Evolutionary conservation across 306 rosid genomes (phyloP).

Genomic region (barrel medic (Medicago truncatula)): DNA sequence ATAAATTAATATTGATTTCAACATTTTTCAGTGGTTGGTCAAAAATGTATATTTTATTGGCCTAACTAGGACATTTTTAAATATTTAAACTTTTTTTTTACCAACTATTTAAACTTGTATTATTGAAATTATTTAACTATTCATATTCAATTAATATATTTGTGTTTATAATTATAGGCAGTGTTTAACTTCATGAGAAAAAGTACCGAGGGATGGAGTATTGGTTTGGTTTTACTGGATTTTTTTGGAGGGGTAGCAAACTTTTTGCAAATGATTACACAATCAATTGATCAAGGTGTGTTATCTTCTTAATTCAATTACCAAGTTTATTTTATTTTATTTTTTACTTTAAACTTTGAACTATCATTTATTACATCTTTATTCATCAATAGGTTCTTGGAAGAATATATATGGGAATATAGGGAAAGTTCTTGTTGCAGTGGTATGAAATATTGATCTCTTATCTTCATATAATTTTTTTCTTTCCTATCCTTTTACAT

Average conservation of each 20-base stretch:
- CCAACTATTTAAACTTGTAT: not conserved
- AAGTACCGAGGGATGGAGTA: slow-evolving; percentile 76
- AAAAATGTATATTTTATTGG: not conserved
- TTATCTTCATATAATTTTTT: not conserved
- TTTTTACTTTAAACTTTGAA: slow-evolving; percentile 30
- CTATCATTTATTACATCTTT: not conserved
- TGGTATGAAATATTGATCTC: slow-evolving; percentile 56
- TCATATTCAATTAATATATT: slow-evolving; percentile 6
- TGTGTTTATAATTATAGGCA: slow-evolving; percentile 49
- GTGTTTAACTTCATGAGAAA: slow-evolving; percentile 50
- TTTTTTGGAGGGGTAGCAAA: slow-evolving; percentile 66
- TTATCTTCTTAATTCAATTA: slow-evolving; percentile 1
- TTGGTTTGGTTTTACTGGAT: slow-evolving; percentile 73
- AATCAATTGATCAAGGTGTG: slow-evolving; percentile 78
- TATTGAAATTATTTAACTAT: not conserved
- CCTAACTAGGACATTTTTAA: not conserved
- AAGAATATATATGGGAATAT: slow-evolving; percentile 79
- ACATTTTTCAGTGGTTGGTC: not conserved
- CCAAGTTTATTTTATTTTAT: not conserved
- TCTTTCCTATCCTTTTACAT: too few species aligned
- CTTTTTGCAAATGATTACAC: slow-evolving; percentile 58
- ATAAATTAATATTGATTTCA: too few species aligned
- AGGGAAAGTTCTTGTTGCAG: slow-evolving; percentile 72
- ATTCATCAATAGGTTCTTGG: slow-evolving; percentile 71
- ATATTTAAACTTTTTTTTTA: not conserved